phyloP scores from a whole-genome alignment of 768 basidiomycete genomes.

The Rhodotorula diobovata region DNA sequence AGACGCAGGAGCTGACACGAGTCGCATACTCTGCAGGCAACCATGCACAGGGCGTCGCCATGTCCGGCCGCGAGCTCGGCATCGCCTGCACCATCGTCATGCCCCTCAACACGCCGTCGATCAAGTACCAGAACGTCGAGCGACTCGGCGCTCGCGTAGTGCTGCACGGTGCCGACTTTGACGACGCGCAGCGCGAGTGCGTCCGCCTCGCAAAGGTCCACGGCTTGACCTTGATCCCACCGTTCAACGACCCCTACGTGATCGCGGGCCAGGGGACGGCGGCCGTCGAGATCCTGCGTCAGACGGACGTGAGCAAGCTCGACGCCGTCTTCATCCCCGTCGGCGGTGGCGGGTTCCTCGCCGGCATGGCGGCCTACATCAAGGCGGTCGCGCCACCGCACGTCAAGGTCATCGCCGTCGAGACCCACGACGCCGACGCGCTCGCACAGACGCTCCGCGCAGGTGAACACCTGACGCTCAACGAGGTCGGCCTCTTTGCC shows the following conservation, averaged over 20 bases:
- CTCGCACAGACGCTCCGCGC: conserved; percentile 76
- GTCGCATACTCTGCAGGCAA: conserved; percentile 61
- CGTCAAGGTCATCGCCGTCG: conserved; percentile 79
- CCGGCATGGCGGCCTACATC: conserved; percentile 87
- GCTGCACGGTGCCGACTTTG: conserved; percentile 85
- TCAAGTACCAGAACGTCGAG: conserved; percentile 94
- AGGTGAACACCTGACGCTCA: conserved; percentile 74
- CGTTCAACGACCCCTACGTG: conserved; percentile 93
- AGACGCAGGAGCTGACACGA: background rate
- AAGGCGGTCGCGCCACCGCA: conserved; percentile 83
- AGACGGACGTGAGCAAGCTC: conserved; percentile 64
- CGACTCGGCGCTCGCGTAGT: conserved; percentile 92
- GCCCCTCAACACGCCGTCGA: conserved; percentile 88
- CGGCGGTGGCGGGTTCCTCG: conserved; percentile 86
- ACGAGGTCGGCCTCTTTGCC: conserved; percentile 91
- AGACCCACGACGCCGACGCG: conserved; percentile 91
- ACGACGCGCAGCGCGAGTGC: conserved; percentile 93
- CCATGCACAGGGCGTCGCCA: conserved; percentile 95
- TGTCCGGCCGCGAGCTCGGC: conserved; percentile 78
- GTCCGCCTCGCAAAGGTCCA: conserved; percentile 70
- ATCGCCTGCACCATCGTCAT: conserved; percentile 99
- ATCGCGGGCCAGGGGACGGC: conserved; percentile 96
- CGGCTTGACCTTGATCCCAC: conserved; percentile 84
- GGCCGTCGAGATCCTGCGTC: conserved; percentile 91
- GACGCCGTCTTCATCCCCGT: conserved; percentile 85